Evolutionary conservation across 495 filamentous ascomycete species (phyloP).

Genomic region (Penicillium cosmopolitanum): DNA sequence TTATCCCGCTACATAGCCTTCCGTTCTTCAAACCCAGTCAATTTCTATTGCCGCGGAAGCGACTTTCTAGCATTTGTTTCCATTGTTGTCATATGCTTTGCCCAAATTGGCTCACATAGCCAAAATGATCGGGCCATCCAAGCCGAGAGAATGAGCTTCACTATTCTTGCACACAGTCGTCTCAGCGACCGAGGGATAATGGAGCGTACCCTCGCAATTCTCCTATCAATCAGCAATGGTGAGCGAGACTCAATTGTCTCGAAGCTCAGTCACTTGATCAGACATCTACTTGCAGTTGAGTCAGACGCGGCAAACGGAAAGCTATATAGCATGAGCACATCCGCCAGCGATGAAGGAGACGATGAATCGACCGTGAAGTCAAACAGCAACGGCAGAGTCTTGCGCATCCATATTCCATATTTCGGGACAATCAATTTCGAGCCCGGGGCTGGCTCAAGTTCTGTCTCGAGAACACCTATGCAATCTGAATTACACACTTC

Average conservation of each 20-base stretch:
- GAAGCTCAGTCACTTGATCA: slow-evolving; percentile 45
- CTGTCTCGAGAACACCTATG: not conserved
- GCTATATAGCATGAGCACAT: slow-evolving; percentile 27
- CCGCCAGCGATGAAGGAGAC: slow-evolving; percentile 12
- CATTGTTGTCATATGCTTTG: slow-evolving; percentile 38
- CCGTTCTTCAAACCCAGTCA: slow-evolving; percentile 18
- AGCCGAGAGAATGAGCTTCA: slow-evolving; percentile 14
- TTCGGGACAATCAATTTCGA: slow-evolving; percentile 43
- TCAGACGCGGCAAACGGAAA: slow-evolving; percentile 23
- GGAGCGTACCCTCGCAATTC: slow-evolving; percentile 42
- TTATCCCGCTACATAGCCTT: slow-evolving; percentile 20
- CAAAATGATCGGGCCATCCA: slow-evolving; percentile 10
- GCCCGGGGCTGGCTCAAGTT: slow-evolving; percentile 16
- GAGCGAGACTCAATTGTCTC: slow-evolving; percentile 23
- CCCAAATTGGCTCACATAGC: slow-evolving; percentile 32
- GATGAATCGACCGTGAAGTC: slow-evolving; percentile 15
- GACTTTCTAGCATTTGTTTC: slow-evolving; percentile 57
- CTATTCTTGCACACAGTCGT: slow-evolving; percentile 44
- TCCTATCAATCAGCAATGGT: slow-evolving; percentile 32
- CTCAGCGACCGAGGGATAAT: slow-evolving; percentile 46
- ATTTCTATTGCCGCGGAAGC: slow-evolving; percentile 50
- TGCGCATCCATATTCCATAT: slow-evolving; percentile 42
- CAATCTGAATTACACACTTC: not conserved
- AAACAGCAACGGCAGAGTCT: slow-evolving; percentile 12
- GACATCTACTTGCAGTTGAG: slow-evolving; percentile 31